phyloP scores from a whole-genome alignment of 78 protist species.

The Abeoforma whisleri region DNA sequence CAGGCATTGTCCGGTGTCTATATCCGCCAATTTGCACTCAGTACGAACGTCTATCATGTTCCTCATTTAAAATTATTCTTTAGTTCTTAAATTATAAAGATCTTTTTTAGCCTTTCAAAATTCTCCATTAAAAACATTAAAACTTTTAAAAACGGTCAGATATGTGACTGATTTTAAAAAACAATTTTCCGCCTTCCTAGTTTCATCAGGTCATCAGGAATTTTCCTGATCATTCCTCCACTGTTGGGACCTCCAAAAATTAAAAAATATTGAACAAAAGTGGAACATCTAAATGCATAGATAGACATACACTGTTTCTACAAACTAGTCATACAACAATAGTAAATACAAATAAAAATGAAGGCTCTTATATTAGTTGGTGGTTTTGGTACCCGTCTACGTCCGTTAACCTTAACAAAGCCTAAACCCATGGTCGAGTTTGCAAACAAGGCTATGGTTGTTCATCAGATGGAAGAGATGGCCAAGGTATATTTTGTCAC shows the following conservation, averaged over 20 bases:
- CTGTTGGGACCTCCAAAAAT: neutral
- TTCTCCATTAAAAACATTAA: too few species aligned
- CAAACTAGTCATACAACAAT: neutral
- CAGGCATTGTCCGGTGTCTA: too few species aligned
- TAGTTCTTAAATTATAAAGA: too few species aligned
- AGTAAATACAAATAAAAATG: constrained; percentile 47
- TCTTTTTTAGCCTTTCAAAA: too few species aligned
- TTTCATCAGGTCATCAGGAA: too few species aligned
- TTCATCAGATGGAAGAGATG: constrained; percentile 82
- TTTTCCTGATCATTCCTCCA: neutral
- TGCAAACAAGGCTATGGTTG: constrained; percentile 79
- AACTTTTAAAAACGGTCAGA: too few species aligned
- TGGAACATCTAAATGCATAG: neutral
- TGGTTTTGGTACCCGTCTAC: constrained; percentile 87
- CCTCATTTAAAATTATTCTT: too few species aligned
- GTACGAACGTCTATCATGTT: too few species aligned
- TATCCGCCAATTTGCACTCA: too few species aligned
- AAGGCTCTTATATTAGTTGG: constrained; percentile 93
- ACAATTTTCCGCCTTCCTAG: too few species aligned
- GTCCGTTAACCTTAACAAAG: constrained; percentile 84
- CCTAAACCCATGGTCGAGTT: constrained; percentile 91
- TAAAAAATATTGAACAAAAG: neutral
- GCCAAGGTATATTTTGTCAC: constrained; percentile 36
- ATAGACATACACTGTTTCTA: neutral
- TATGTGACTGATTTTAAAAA: too few species aligned